Conservation (phyloP, 768 basidiomycete genomes). For the Mycena leptocephala region DNA sequence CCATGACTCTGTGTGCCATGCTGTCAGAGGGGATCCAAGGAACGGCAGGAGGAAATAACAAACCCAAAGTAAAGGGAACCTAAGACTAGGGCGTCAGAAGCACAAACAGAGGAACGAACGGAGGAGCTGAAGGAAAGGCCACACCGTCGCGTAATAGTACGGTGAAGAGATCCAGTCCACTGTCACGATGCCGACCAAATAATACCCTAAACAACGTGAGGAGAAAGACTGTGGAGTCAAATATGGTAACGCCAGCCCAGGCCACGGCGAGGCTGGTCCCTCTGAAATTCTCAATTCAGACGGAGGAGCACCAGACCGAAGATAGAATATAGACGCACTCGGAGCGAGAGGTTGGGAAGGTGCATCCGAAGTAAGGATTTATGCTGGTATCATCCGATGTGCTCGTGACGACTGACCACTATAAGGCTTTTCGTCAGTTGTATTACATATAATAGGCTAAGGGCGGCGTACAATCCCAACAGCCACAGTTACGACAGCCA, state of each 20-base stretch:
- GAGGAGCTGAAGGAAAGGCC: not conserved
- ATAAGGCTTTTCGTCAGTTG: not conserved
- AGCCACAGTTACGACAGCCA: not conserved
- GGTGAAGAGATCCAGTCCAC: not conserved
- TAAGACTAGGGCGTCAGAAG: not conserved
- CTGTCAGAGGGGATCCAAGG: not conserved
- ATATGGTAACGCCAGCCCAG: conserved; percentile 14
- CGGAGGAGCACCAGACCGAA: not conserved
- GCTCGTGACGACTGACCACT: conserved; percentile 4
- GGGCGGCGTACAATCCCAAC: not conserved
- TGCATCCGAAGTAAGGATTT: not conserved
- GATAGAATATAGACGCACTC: conserved; percentile 2
- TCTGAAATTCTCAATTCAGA: not conserved
- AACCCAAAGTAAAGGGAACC: conserved; percentile 27
- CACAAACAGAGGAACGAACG: not conserved
- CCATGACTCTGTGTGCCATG: conserved; percentile 15
- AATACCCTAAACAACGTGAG: conserved; percentile 15
- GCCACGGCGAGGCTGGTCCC: conserved; percentile 10
- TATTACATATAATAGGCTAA: not conserved
- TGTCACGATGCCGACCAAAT: not conserved
- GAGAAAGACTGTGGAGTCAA: conserved; percentile 19
- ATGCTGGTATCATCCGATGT: not conserved
- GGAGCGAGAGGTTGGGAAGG: not conserved
- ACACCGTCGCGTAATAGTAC: conserved; percentile 23
- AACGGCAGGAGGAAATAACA: not conserved